Evolutionary conservation across 129 eudicot species (phyloP).

Genomic region (Solidago caesia): DNA sequence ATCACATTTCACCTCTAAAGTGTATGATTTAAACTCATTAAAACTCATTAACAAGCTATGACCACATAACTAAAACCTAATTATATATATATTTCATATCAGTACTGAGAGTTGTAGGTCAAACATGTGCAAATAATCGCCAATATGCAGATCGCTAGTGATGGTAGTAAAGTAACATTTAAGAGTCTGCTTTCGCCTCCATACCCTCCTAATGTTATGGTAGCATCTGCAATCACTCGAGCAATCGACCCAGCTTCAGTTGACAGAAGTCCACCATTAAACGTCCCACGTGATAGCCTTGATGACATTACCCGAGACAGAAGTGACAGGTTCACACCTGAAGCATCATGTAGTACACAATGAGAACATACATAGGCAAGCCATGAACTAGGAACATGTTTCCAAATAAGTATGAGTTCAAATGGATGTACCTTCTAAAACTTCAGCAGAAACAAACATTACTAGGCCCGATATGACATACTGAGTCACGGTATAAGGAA

Average conservation of each 20-base stretch:
- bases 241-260: constrained; percentile 97
- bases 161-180: constrained; percentile 73
- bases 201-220: constrained; percentile 79
- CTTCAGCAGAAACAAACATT: constrained; percentile 94
- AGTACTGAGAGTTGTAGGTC: constrained; percentile 86
- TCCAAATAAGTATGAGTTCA: background rate
- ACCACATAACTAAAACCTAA: background rate
- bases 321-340: constrained; percentile 85
- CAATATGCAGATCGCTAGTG: constrained; percentile 62
- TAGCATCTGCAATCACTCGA: constrained; percentile 89
- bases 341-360: background rate
- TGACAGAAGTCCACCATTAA: constrained; percentile 83
- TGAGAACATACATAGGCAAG: background rate
- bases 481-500: constrained; percentile 72
- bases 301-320: constrained; percentile 97
- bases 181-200: constrained; percentile 63
- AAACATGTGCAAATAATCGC: constrained; percentile 74
- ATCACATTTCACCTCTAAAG: background rate
- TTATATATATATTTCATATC: background rate
- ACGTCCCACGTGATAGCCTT: constrained; percentile 93
- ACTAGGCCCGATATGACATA: constrained; percentile 85
- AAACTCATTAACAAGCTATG: background rate
- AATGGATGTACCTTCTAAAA: constrained; percentile 68
- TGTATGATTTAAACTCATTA: background rate
- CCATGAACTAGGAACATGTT: background rate